Evolutionary conservation across 257 asterid species (phyloP), one percentile per base, ranked within the genome.

Genomic region (Lithospermum erythrorhizon): DNA sequence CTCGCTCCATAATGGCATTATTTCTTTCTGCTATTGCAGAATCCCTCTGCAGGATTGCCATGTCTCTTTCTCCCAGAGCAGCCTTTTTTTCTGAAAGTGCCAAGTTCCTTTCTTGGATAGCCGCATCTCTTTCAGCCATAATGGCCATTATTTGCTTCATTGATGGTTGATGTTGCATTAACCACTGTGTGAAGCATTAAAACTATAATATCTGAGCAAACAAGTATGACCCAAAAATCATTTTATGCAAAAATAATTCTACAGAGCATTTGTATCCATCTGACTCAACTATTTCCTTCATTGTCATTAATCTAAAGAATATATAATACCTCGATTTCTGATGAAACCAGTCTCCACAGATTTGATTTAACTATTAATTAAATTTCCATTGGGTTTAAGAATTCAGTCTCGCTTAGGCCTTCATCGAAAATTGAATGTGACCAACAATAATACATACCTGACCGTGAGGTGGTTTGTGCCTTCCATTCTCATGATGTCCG

Each of bases 41-140:
- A 57, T 93, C 98, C 62, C 96, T 66, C 69, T 89, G 98, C 11
- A 81, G 65, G 67, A 89, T 86, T 49, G 98, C 98, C 80, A 85
- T 69, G 59, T 93, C 98, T 62, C 97, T 81, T 76, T 93, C 98
- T 4, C 94, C 89, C 68, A 93, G 47, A 72, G 97, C 97, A 6
- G 89, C 66, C 77, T 89, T 93, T 53, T 93, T 93, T 64, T 93
- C 98, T 2, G 98, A 84, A 62, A 93, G 75, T 61, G 97, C 95
- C 56, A 93, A 63, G 53, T 93, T 93, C 27, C 94, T 69, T 75
- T 93, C 98, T 62, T 93, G 98, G 70, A 93, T 81, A 21, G 97
- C 98, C 19, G 94, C 98, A 65, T 93, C 98, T 69, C 98, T 67
- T 70, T 93, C 98, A 3, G 95, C 86, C 94, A 89, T 86, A 35